phyloP scores from a whole-genome alignment of 1,139 yeast genomes.

The Diutina rugosa region DNA sequence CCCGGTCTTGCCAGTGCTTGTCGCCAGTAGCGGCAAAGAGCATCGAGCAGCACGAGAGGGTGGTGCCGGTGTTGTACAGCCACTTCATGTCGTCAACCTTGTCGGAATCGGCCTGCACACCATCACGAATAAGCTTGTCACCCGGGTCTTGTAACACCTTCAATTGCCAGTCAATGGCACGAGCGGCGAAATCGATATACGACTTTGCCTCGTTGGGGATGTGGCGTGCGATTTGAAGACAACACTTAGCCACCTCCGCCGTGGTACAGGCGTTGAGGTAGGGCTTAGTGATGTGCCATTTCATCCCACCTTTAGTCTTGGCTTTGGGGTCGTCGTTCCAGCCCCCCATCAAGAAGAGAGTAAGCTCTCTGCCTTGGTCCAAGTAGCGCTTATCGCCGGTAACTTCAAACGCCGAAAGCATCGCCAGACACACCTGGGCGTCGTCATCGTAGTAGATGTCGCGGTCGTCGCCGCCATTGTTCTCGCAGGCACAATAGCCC shows the following conservation, averaged over 20 bases:
- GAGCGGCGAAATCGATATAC: slow-evolving; percentile 40
- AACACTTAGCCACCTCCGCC: slow-evolving; percentile 59
- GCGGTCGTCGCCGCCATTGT: slow-evolving; percentile 34
- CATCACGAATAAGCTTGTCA: slow-evolving; percentile 52
- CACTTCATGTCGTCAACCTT: slow-evolving; percentile 40
- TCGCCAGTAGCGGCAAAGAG: slow-evolving; percentile 42
- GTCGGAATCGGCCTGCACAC: slow-evolving; percentile 38
- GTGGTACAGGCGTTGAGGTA: slow-evolving; percentile 60
- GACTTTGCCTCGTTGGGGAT: slow-evolving; percentile 31
- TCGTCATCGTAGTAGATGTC: slow-evolving; percentile 69
- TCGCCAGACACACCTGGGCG: slow-evolving; percentile 61
- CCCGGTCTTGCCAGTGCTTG: slow-evolving; percentile 40
- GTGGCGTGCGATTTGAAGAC: slow-evolving; percentile 44
- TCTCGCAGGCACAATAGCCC: slow-evolving; percentile 49
- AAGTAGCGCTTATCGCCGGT: slow-evolving; percentile 42
- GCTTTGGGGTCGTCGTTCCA: slow-evolving; percentile 29
- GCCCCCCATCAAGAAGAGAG: slow-evolving; percentile 55
- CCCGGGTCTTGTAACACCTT: slow-evolving; percentile 36
- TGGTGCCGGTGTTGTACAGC: slow-evolving; percentile 63
- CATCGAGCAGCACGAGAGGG: slow-evolving; percentile 41
- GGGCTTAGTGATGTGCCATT: slow-evolving; percentile 52
- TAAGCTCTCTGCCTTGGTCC: slow-evolving; percentile 47
- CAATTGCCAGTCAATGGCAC: slow-evolving; percentile 44
- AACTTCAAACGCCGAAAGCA: slow-evolving; percentile 57
- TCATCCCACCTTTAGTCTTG: slow-evolving; percentile 42